Evolutionary conservation across 2,329 filamentous ascomycete genomes (phyloP).

Genomic region (Aspergillus eucalypticola): DNA sequence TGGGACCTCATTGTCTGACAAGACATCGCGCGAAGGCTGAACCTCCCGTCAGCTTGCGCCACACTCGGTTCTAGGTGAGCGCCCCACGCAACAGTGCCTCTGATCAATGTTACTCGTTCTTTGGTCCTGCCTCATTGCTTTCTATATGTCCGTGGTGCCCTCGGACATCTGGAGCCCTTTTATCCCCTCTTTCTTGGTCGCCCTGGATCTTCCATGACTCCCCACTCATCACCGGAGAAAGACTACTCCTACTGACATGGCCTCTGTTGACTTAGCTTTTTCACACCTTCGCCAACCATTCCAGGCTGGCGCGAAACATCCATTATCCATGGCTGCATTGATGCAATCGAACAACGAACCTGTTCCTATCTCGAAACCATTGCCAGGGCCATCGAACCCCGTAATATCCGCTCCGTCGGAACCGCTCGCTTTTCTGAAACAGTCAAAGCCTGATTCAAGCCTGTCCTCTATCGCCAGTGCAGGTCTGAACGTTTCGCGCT

Average conservation of each 20-base stretch:
- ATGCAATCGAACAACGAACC: constrained; percentile 45
- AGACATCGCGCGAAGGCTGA: constrained; percentile 36
- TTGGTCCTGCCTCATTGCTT: constrained; percentile 9
- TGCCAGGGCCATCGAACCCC: constrained; percentile 31
- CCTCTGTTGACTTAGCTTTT: constrained; percentile 32
- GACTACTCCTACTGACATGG: constrained; percentile 36
- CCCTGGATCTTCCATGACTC: not conserved
- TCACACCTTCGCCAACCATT: constrained; percentile 32
- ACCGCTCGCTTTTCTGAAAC: constrained; percentile 37
- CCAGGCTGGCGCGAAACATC: constrained; percentile 33
- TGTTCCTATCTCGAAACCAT: constrained; percentile 39
- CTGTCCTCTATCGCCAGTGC: constrained; percentile 46
- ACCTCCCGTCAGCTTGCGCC: constrained; percentile 47
- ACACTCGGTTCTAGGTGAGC: constrained; percentile 44
- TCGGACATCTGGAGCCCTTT: not conserved
- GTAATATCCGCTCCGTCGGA: constrained; percentile 34
- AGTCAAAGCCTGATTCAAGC: constrained; percentile 39
- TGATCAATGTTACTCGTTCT: constrained; percentile 12
- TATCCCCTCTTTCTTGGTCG: not conserved
- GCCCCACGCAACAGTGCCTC: constrained; percentile 36
- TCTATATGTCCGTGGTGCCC: not conserved
- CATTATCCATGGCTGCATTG: constrained; percentile 46
- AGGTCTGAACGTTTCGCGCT: constrained; percentile 44
- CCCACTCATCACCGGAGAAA: constrained; percentile 2
- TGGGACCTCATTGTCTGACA: constrained; percentile 19